Base-by-base conservation (phyloP, 2,329 filamentous ascomycete species). In the Cladophialophora psammophila region DNA sequence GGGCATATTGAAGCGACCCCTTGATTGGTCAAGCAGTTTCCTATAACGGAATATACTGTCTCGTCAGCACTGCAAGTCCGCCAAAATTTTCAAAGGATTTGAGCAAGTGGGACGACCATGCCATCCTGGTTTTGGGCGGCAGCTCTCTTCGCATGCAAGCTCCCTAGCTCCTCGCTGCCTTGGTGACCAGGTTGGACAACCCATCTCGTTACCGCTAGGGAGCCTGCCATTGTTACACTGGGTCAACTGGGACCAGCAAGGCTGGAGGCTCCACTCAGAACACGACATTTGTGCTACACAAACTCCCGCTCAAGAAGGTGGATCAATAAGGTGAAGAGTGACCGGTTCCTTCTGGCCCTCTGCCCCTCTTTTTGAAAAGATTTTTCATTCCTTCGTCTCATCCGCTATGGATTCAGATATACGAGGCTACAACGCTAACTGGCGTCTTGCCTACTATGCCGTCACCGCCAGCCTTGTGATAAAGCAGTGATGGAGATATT, bases 1-100 rank as follows among this genome's bases (percentile, higher is more conserved):
- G 42, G 60, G 50, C 52, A 7, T 26, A 20, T 63, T 34, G 20
- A 61, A 12, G 20, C 2, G 18, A 9, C 20, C 20, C 15, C 2
- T 13, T 55, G 50, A 56, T 63, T 56, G 60, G 60, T 18, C 15
- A 42, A 15, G 60, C 20, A n/a, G 32, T 63, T 55, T 63, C 60
- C 52, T 48, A 40, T 15, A 38, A 26, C 31, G 52, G 50, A 63
- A 63, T 53, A n/a, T n/a, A 55, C 48, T 61, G 52, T 36, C 20
- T 32, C 26, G 50, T 63, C 59, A 61, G 59, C 59, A 53, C 6
- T 35, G 45, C 6, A 36, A 48, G 18, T 48, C 20, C 38, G 20
- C 35, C 60, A 63, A 18, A 18, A 18, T 20, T 31, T 42, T 40
- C 32, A 52, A 56, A 34, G 50, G 13, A 20, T 61, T 34, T 53